phyloP scores from a whole-genome alignment of 306 rosid species.

The Argentina anserina region DNA sequence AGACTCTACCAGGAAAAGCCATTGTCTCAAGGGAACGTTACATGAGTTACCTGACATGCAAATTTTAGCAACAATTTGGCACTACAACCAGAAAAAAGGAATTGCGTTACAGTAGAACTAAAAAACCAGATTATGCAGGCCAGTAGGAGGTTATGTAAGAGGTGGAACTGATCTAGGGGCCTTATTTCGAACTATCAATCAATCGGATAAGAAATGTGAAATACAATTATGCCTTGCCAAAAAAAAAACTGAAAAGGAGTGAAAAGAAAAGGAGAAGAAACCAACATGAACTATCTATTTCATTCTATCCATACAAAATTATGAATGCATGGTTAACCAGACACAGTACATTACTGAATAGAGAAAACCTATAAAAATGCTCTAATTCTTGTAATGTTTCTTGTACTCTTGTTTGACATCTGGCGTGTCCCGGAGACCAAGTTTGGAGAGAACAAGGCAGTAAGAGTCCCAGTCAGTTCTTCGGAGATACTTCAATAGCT shows the following conservation, averaged over 20 bases:
- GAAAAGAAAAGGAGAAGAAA: background rate
- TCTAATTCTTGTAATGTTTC: constrained; percentile 7
- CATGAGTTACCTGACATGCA: background rate
- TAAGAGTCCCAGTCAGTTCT: constrained; percentile 94
- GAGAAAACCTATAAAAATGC: background rate
- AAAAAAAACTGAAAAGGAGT: background rate
- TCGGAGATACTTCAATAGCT: constrained; percentile 75
- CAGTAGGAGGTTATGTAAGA: background rate
- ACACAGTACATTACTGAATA: background rate
- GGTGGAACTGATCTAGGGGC: background rate
- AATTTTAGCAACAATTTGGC: background rate
- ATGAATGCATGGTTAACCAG: background rate
- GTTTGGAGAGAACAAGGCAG: constrained; percentile 71
- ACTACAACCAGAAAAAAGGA: background rate
- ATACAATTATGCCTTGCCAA: background rate
- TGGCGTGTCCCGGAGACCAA: constrained; percentile 87
- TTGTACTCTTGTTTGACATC: constrained; percentile 37
- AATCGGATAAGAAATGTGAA: background rate
- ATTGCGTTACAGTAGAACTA: background rate
- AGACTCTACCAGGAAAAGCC: background rate
- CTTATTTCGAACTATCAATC: background rate
- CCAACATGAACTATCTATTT: background rate
- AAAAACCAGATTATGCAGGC: background rate
- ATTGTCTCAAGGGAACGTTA: background rate
- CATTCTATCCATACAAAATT: background rate